A percentile compares a stretch with the other conserved stretches of the same genome.
phyloP scores from a whole-genome alignment of 495 filamentous ascomycete species.

The Neurospora tetraspora region DNA sequence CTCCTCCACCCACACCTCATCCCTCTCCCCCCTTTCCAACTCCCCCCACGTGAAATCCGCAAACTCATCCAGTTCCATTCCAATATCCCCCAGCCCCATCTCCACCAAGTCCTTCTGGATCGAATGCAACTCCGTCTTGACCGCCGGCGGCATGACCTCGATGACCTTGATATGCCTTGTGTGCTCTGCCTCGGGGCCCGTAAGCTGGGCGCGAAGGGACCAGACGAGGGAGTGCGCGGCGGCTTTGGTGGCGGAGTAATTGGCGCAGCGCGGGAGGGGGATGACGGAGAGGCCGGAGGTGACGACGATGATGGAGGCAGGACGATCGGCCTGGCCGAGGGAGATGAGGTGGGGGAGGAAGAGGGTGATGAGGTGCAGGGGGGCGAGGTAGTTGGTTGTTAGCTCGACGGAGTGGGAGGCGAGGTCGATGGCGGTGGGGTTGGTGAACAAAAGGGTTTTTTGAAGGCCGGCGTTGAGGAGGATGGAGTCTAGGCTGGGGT shows the following conservation, averaged over 20 bases:
- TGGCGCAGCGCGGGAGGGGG: slow-evolving; percentile 39
- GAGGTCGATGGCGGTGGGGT: slow-evolving; percentile 48
- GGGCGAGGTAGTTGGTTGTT: slow-evolving; percentile 57
- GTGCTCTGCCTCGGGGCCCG: background rate
- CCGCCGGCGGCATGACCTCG: slow-evolving; percentile 57
- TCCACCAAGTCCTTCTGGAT: slow-evolving; percentile 37
- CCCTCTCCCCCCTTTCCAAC: slow-evolving; percentile 46
- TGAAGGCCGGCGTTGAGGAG: slow-evolving; percentile 52
- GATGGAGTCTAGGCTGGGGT: slow-evolving; percentile 48
- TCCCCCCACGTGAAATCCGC: slow-evolving; percentile 44
- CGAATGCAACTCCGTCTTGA: slow-evolving; percentile 54
- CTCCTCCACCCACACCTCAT: slow-evolving; percentile 25
- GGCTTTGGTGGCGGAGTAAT: slow-evolving; percentile 52
- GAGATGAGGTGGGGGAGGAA: slow-evolving; percentile 55
- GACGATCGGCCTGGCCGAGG: background rate
- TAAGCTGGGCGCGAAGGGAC: slow-evolving; percentile 49
- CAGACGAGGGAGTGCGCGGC: slow-evolving; percentile 48
- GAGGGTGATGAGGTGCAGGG: slow-evolving; percentile 48
- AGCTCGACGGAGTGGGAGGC: slow-evolving; percentile 44
- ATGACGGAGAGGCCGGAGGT: slow-evolving; percentile 46
- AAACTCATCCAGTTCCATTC: slow-evolving; percentile 54
- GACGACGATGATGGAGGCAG: slow-evolving; percentile 31
- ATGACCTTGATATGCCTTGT: slow-evolving; percentile 41
- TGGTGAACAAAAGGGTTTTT: slow-evolving; percentile 48
- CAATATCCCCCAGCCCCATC: slow-evolving; percentile 26